phyloP scores from a whole-genome alignment of 805 yeast genomes.

The Ogataea nonfermentans region DNA sequence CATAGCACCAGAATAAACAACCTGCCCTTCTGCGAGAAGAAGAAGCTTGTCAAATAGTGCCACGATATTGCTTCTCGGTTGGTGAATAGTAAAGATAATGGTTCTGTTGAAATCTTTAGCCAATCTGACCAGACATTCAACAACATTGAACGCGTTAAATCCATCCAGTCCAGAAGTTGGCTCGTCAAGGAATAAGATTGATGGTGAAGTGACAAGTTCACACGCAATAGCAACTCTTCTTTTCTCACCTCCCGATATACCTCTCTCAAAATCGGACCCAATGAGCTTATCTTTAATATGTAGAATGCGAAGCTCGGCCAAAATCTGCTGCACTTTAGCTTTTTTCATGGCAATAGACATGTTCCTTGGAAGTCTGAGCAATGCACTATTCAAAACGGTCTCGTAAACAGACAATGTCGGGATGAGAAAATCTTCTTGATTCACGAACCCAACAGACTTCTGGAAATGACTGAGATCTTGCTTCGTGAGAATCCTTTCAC shows the following conservation, averaged over 20 bases:
- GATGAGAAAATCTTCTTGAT: constrained; percentile 87
- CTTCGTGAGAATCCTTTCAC: constrained; percentile 40
- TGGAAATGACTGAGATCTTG: constrained; percentile 46
- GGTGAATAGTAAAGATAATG: constrained; percentile 90
- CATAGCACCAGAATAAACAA: constrained; percentile 88
- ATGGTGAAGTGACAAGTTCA: constrained; percentile 86
- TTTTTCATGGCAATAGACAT: constrained; percentile 76
- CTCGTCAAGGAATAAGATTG: constrained; percentile 80
- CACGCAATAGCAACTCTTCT: constrained; percentile 92
- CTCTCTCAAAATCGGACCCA: constrained; percentile 87
- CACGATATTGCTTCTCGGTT: constrained; percentile 94
- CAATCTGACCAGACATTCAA: constrained; percentile 77
- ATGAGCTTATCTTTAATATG: constrained; percentile 81
- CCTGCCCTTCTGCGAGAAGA: constrained; percentile 77
- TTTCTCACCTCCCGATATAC: constrained; percentile 92
- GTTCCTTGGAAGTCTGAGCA: constrained; percentile 76
- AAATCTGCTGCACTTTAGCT: constrained; percentile 77
- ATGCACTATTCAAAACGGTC: constrained; percentile 89
- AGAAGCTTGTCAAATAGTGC: constrained; percentile 82
- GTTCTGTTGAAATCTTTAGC: constrained; percentile 84
- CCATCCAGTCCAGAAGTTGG: constrained; percentile 97
- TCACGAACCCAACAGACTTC: constrained; percentile 87
- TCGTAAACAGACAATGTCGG: constrained; percentile 96
- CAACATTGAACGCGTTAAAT: constrained; percentile 86
- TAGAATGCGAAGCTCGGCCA: constrained; percentile 79